These are phyloP conservation scores for Ogataea nitratoaversa DNA, from an alignment of 805 yeast genomes.

Conservation along the genomic window DNA sequence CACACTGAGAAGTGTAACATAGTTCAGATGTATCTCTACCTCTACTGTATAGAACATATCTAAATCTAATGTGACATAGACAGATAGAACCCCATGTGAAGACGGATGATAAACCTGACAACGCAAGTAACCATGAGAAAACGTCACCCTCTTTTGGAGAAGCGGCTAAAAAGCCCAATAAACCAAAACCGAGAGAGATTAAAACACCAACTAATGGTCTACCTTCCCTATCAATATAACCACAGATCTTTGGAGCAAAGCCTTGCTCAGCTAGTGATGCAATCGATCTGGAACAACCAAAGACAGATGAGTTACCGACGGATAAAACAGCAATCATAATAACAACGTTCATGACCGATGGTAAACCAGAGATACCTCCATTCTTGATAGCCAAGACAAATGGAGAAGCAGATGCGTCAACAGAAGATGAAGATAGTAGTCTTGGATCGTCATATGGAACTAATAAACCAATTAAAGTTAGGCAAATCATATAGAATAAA, in stretches of 20 bases:
- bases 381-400: constrained; percentile 66
- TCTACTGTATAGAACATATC: constrained; percentile 63
- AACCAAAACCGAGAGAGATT: constrained; percentile 50
- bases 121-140: constrained; percentile 70
- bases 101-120: constrained; percentile 73
- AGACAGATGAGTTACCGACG: constrained; percentile 73
- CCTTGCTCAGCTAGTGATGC: constrained; percentile 69
- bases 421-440: constrained; percentile 41
- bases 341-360: constrained; percentile 71
- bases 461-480: constrained; percentile 52
- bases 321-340: constrained; percentile 69
- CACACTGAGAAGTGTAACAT: constrained; percentile 61
- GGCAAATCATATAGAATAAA: constrained; percentile 51
- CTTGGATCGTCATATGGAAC: constrained; percentile 54
- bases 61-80: constrained; percentile 63
- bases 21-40: constrained; percentile 69
- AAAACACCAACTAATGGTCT: constrained; percentile 70
- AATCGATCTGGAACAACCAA: constrained; percentile 67
- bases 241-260: constrained; percentile 56
- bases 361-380: constrained; percentile 61
- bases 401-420: constrained; percentile 64
- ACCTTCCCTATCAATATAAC: constrained; percentile 72
- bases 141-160: constrained; percentile 51
- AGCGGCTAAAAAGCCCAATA: constrained; percentile 61
- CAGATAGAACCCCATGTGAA: constrained; percentile 78